Percentiles rank a stretch among this genome's conserved stretches.
Evolutionary conservation across 345 rosid genomes (phyloP).

Genomic region (Eucalyptus tenuipes): DNA sequence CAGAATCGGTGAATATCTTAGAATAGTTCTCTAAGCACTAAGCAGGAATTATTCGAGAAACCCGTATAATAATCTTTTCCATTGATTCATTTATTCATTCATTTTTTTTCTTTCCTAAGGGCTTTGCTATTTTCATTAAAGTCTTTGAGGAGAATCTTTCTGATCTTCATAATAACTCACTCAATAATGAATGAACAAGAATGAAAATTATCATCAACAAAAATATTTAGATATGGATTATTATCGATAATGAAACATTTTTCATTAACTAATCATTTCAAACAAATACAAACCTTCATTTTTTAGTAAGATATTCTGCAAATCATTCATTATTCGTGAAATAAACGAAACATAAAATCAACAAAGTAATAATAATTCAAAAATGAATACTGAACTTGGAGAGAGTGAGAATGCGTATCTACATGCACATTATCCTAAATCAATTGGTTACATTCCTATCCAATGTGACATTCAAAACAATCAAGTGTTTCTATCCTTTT

Average conservation of each 20-base stretch:
- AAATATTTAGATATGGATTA: neutral
- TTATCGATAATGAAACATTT: neutral
- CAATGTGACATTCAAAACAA: neutral
- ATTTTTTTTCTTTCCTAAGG: neutral
- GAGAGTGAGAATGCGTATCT: neutral
- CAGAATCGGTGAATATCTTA: neutral
- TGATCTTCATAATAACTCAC: neutral
- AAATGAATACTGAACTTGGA: neutral
- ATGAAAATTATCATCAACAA: neutral
- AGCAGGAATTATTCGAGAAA: neutral
- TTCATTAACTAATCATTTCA: neutral
- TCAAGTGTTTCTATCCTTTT: neutral
- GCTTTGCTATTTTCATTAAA: neutral
- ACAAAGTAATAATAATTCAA: fast-evolving
- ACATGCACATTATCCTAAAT: neutral
- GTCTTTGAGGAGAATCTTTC: neutral
- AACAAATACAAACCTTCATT: neutral
- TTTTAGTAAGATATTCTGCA: neutral
- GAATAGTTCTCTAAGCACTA: neutral
- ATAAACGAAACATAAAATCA: neutral
- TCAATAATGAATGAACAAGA: neutral
- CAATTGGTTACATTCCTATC: neutral
- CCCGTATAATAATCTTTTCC: neutral
- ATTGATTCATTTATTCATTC: neutral
- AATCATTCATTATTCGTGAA: fast-evolving